Conservation (phyloP, 441 rosid genomes). For the Kokia cookei region DNA sequence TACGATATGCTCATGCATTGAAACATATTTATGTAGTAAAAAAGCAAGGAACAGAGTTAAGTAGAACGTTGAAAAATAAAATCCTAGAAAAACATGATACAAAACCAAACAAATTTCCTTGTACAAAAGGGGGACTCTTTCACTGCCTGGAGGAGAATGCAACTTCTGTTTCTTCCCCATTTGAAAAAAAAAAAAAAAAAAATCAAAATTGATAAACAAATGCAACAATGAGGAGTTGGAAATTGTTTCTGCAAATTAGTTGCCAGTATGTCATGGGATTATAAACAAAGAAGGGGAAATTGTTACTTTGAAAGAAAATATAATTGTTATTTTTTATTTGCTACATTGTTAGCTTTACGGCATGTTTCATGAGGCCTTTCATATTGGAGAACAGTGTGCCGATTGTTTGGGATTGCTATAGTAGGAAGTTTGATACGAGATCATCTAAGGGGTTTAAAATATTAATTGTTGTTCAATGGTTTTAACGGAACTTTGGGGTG, state of each 20-base stretch:
- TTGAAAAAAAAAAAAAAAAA: background rate
- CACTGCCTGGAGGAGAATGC: constrained; percentile 40
- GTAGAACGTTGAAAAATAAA: background rate
- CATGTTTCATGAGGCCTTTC: background rate
- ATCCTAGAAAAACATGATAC: background rate
- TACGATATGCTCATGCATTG: background rate
- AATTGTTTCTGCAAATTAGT: background rate
- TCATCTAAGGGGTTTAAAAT: no score
- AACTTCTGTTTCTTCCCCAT: constrained; percentile 64
- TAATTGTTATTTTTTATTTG: background rate
- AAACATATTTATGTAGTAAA: background rate
- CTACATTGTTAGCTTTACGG: background rate
- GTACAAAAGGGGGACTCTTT: constrained; percentile 39
- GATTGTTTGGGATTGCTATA: no score
- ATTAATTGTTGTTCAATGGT: no score
- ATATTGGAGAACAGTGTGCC: background rate
- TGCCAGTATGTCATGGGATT: background rate
- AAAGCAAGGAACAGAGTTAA: background rate
- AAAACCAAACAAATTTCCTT: constrained; percentile 27
- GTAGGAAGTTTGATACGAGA: no score
- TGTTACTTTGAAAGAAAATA: no score
- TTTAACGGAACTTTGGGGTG: no score
- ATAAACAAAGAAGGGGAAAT: background rate
- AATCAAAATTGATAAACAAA: background rate
- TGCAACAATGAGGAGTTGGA: background rate